A percentile compares a stretch with the other conserved stretches of the same genome.
Evolutionary conservation across 768 basidiomycete genomes (phyloP).

Genomic region (Tricholoma sp.): DNA sequence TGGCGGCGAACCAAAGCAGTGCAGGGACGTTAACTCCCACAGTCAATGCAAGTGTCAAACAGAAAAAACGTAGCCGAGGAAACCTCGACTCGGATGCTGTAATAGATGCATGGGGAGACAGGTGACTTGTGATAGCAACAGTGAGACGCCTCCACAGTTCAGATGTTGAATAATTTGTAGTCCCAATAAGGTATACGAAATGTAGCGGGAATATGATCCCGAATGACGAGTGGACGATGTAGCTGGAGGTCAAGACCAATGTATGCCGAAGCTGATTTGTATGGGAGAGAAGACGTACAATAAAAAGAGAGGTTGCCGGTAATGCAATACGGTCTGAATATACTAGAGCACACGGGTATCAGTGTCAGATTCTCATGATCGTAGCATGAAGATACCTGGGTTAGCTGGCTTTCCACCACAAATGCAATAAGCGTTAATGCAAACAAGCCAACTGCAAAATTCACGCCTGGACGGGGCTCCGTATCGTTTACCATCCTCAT

Average conservation of each 20-base stretch:
- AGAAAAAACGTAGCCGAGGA: conserved; percentile 31
- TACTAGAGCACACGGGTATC: conserved; percentile 41
- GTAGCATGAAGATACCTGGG: conserved; percentile 51
- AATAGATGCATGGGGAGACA: conserved; percentile 26
- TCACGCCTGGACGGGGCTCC: conserved; percentile 40
- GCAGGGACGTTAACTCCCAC: conserved; percentile 58
- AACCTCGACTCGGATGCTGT: conserved; percentile 27
- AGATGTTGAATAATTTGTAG: conserved; percentile 41
- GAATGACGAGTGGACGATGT: conserved; percentile 83
- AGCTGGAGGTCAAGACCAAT: too few species aligned
- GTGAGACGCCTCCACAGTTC: conserved; percentile 49
- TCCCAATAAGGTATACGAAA: conserved; percentile 55
- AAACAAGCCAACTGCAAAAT: conserved; percentile 51
- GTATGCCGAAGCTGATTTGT: neutral
- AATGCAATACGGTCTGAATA: conserved; percentile 71
- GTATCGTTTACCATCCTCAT: conserved; percentile 23
- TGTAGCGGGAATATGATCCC: conserved; percentile 79
- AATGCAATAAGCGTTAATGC: conserved; percentile 60
- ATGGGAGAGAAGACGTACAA: conserved; percentile 51
- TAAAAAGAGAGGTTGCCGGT: conserved; percentile 84
- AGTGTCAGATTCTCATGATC: neutral
- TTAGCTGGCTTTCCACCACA: conserved; percentile 69
- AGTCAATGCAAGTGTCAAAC: conserved; percentile 41
- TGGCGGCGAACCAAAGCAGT: conserved; percentile 72
- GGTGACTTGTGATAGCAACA: conserved; percentile 43